Percentiles rank a stretch among this genome's conserved stretches.
Conservation (phyloP, 2,329 filamentous ascomycete species). For the Fusarium aywerte region DNA sequence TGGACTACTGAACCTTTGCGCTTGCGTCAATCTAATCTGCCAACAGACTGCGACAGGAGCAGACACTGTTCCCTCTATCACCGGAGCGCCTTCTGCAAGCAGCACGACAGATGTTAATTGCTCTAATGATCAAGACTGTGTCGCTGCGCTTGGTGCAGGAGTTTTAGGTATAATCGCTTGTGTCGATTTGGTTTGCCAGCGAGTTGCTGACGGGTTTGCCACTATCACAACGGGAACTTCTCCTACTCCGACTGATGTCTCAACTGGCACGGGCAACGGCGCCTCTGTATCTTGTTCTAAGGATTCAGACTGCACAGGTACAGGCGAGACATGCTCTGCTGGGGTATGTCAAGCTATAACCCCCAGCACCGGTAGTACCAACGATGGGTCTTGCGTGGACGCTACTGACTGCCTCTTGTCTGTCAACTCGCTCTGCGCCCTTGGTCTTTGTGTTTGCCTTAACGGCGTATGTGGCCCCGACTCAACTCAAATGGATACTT, state of each 20-base stretch:
- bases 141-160: background rate
- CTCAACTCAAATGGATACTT: background rate
- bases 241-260: background rate
- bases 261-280: background rate
- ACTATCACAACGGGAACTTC: background rate
- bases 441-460: conserved; percentile 29
- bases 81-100: background rate
- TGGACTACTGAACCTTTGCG: background rate
- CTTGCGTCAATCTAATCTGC: conserved; percentile 14
- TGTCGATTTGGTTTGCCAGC: conserved; percentile 11
- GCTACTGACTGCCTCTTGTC: conserved; percentile 16
- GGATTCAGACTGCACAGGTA: background rate
- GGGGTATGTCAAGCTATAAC: conserved; percentile 1
- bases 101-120: background rate
- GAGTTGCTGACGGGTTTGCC: conserved; percentile 3
- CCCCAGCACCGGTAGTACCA: background rate
- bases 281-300: background rate
- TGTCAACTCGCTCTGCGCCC: conserved; percentile 8
- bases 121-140: conserved; percentile 11
- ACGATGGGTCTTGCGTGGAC: background rate
- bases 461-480: conserved; percentile 17
- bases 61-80: background rate
- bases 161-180: conserved; percentile 16
- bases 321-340: conserved; percentile 15
- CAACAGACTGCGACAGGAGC: background rate